phyloP scores from a whole-genome alignment of 176 grass and related monocot species.

The Pharus latifolius region DNA sequence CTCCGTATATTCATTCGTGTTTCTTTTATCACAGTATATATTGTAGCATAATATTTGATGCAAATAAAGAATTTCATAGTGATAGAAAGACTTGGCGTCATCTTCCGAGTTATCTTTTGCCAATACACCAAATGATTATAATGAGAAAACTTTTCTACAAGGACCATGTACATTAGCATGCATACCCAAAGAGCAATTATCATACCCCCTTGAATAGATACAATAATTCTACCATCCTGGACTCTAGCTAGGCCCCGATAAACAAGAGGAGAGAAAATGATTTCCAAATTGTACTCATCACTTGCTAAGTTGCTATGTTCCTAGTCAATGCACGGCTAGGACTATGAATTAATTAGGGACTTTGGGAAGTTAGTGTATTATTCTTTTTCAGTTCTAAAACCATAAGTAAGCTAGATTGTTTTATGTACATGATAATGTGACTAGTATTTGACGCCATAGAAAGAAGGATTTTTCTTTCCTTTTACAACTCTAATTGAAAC shows the following conservation, averaged over 20 bases:
- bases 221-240: not conserved
- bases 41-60: too few relatives aligned
- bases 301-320: not conserved
- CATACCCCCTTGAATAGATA: not conserved
- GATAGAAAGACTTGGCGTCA: too few relatives aligned
- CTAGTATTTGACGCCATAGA: too few relatives aligned
- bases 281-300: not conserved
- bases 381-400: not conserved
- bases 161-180: not conserved
- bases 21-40: too few relatives aligned
- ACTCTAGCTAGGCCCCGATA: not conserved
- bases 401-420: not conserved
- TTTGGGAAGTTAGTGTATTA: too few relatives aligned
- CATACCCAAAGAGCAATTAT: not conserved
- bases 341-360: too few relatives aligned
- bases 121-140: not conserved
- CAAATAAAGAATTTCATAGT: too few relatives aligned
- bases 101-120: too few relatives aligned
- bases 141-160: not conserved
- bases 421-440: too few relatives aligned
- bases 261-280: not conserved
- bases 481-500: too few relatives aligned
- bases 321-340: not conserved
- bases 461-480: too few relatives aligned
- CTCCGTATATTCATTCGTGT: too few relatives aligned